Evolutionary conservation across 2,329 filamentous ascomycete species (phyloP), one percentile per base, ranked within the genome.

Genomic region (Diaporthe batatas): DNA sequence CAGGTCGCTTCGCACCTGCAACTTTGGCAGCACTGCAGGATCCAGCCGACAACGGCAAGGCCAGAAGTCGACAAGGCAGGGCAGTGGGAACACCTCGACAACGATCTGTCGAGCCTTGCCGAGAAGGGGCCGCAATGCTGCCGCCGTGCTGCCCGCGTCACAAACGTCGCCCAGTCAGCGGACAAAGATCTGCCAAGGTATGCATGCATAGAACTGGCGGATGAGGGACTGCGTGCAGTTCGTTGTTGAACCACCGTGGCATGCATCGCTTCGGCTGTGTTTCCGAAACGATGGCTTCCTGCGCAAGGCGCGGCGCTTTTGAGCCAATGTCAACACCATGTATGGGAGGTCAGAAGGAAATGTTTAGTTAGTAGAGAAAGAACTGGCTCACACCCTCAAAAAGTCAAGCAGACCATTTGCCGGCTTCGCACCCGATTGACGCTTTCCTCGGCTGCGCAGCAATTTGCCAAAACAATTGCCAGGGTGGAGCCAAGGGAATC

Each of bases 271-370:
- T 68, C 65, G 65, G 70, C 67, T 70, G 42, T 57, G 51, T 18
- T 74, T 72, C 73, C 73, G 70, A 70, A 72, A 62, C n/a, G 65
- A 53, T 70, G 73, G 67, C 47, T 54, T 39, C 29, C 42, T 65
- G 59, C 29, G 44, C 59, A 39, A 16, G 59, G 29, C 42, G 42
- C 36, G 36, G 36, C 36, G 36, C 36, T 39, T 39, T 39, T 12
- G 36, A 39, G 36, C 36, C 36, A 39, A 39, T 39, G 36, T 39
- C 21, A 65, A 44, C 44, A 25, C 34, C 6, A 21, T 23, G 21
- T 51, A 23, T 12, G 21, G 18, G 44, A 49, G 21, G 12, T 51
- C 29, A 51, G 59, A 51, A 65, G 44, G 36, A 34, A 21, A 25
- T 34, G 44, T 25, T 23, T 39, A 21, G 16, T 21, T 14, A 29